Conservation (phyloP, 2,329 filamentous ascomycete genomes). For the Trichoderma hamatum region DNA sequence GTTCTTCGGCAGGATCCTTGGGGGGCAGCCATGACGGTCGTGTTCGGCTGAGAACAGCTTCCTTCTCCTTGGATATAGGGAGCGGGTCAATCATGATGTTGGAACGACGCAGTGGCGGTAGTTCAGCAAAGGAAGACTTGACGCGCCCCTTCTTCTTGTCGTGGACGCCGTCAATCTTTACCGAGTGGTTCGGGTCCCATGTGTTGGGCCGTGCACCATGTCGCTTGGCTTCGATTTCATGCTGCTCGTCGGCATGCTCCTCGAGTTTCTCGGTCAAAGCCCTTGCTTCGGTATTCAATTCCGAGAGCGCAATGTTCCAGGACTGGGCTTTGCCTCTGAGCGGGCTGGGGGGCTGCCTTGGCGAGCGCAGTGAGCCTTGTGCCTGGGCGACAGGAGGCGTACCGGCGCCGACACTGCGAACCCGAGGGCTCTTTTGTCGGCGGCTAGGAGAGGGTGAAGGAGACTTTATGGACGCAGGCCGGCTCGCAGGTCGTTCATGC, state of each 20-base stretch:
- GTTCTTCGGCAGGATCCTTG: constrained; percentile 89
- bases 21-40: constrained; percentile 83
- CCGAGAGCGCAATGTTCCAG: constrained; percentile 71
- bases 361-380: constrained; percentile 62
- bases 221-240: constrained; percentile 42
- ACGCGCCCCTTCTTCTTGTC: constrained; percentile 57
- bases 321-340: constrained; percentile 65
- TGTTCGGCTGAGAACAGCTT: constrained; percentile 78
- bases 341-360: constrained; percentile 46
- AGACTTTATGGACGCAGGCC: constrained; percentile 50
- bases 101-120: constrained; percentile 69
- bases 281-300: constrained; percentile 72
- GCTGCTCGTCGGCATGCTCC: constrained; percentile 69
- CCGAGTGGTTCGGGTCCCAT: constrained; percentile 43
- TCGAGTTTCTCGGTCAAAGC: constrained; percentile 79
- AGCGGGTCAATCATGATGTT: constrained; percentile 85
- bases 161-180: constrained; percentile 34
- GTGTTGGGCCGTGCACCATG: constrained; percentile 45
- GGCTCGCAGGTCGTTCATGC: constrained; percentile 58
- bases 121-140: constrained; percentile 68
- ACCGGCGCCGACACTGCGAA: constrained; percentile 64
- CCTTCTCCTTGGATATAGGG: constrained; percentile 83
- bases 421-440: constrained; percentile 49
- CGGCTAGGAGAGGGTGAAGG: constrained; percentile 56
- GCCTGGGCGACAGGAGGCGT: constrained; percentile 63